Base-by-base conservation (phyloP, 139 green algal species). In the Chlorella sp. region DNA sequence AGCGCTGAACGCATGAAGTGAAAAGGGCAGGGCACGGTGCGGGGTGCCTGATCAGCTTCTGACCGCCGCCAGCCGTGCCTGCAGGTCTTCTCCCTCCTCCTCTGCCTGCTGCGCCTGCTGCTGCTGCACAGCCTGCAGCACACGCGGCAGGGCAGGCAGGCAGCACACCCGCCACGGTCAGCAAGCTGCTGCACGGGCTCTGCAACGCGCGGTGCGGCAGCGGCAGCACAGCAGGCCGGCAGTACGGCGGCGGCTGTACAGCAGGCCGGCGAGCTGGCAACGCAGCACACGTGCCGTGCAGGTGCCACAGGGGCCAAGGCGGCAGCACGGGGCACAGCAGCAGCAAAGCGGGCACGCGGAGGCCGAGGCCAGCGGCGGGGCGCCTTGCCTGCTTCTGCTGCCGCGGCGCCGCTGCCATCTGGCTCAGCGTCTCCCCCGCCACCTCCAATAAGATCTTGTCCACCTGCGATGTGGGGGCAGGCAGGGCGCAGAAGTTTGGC, bases 361-460 rank as follows among this genome's bases (percentile, higher is more conserved):
- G 48, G 7, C 5, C 48, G 48, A 9, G 48, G 48, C 48, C 48
- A 57, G 48, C 48, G 48, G 48, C 48, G 48, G 48, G 48, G 48
- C 48, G 48, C 7, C 48, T 57, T 57, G 48, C 81, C 53, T 76
- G 84, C 30, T 69, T 88, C 88, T 91, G 83, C 88, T 84, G 88
- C 40, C 60, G 81, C 21, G 92, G 92, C 16, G 92, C 93, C 26
- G 86, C 88, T 14, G 91, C 88, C 88, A 95, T 90, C 69, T 93
- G 83, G 5, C 30, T 73, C 32, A 95, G 66, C 12, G 89, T 94
- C 88, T 95, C 94, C 7, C 93, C 94, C 16, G 94, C 92, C 60
- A 96, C 84, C 81, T 96, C 94, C 79, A 89, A 71, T 37, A 96
- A 81, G 18, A 97, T 95, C 86, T 95, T 94, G 39, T 96, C 94